phyloP scores from a whole-genome alignment of 163 green algal genomes.

The Scenedesmus sp. region DNA sequence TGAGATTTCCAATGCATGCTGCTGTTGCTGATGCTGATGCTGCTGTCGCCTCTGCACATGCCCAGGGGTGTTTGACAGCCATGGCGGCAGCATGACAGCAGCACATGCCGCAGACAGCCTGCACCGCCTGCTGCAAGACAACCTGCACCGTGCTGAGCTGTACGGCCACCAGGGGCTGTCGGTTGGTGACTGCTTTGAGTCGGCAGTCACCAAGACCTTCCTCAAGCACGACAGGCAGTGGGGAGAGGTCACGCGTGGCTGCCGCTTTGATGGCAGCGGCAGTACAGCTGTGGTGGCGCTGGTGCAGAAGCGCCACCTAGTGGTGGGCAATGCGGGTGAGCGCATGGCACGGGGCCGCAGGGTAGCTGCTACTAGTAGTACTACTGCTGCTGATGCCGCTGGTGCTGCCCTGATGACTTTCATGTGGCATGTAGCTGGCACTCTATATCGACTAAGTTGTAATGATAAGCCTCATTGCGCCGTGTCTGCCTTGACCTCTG shows the following conservation, averaged over 20 bases:
- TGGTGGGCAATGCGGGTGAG: constrained; percentile 20
- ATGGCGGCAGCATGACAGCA: constrained; percentile 22
- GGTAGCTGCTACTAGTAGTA: too few species aligned
- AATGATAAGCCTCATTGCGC: too few species aligned
- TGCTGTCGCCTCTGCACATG: not conserved
- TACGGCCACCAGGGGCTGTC: not conserved
- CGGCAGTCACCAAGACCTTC: not conserved
- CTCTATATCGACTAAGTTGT: too few species aligned
- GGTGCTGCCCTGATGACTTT: too few species aligned
- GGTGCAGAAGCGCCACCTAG: not conserved
- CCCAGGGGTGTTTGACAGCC: constrained; percentile 12
- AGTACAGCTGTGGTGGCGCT: constrained; percentile 12
- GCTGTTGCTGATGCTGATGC: not conserved
- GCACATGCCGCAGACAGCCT: not conserved
- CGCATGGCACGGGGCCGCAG: too few species aligned
- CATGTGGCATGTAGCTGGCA: too few species aligned
- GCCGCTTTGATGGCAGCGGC: not conserved
- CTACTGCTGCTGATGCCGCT: not conserved
- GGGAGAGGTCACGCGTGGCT: not conserved
- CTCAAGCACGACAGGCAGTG: not conserved
- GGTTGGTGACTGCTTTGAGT: not conserved
- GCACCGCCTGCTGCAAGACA: not conserved
- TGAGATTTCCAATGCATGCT: not conserved
- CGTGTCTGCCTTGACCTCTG: not conserved
- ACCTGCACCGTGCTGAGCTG: not conserved